Conservation (phyloP, 2,329 filamentous ascomycete genomes). For the Colletotrichum tamarilloi region DNA sequence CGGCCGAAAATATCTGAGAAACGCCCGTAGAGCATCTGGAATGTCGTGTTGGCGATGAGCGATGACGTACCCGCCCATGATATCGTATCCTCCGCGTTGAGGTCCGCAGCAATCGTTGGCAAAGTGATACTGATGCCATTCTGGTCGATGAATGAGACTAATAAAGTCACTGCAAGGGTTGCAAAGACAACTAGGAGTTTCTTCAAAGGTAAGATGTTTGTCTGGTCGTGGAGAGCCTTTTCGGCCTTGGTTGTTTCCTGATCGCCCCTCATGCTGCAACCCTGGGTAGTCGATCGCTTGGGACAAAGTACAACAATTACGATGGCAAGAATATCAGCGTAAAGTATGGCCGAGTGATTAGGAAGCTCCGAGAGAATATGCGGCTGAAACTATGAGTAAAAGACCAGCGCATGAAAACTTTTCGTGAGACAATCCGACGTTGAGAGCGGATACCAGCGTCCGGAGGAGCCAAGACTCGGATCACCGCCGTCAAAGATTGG, state of each 20-base stretch:
- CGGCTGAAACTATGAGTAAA: neutral
- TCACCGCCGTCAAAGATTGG: constrained; percentile 21
- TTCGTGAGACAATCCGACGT: neutral
- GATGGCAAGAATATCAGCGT: neutral
- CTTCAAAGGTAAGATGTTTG: constrained; percentile 63
- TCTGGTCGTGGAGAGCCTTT: constrained; percentile 63
- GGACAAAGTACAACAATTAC: neutral
- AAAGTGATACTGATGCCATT: constrained; percentile 64
- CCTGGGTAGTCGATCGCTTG: neutral
- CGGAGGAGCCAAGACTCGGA: constrained; percentile 17
- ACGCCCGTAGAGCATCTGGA: constrained; percentile 73
- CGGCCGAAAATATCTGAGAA: constrained; percentile 71
- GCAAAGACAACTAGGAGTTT: constrained; percentile 63
- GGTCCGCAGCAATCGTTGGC: constrained; percentile 61
- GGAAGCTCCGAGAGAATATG: neutral
- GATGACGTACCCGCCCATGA: constrained; percentile 65
- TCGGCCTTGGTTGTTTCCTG: constrained; percentile 46
- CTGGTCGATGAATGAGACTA: constrained; percentile 68
- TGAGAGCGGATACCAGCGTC: neutral
- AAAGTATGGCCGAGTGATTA: neutral
- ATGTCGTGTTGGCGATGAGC: constrained; percentile 69
- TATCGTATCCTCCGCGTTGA: constrained; percentile 60
- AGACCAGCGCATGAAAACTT: neutral
- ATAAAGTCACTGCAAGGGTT: constrained; percentile 61
- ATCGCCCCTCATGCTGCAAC: constrained; percentile 20